A percentile compares a stretch with the other conserved stretches of the same genome.
Evolutionary conservation across 768 basidiomycete species (phyloP).

Genomic region (Boletus barrowsii): DNA sequence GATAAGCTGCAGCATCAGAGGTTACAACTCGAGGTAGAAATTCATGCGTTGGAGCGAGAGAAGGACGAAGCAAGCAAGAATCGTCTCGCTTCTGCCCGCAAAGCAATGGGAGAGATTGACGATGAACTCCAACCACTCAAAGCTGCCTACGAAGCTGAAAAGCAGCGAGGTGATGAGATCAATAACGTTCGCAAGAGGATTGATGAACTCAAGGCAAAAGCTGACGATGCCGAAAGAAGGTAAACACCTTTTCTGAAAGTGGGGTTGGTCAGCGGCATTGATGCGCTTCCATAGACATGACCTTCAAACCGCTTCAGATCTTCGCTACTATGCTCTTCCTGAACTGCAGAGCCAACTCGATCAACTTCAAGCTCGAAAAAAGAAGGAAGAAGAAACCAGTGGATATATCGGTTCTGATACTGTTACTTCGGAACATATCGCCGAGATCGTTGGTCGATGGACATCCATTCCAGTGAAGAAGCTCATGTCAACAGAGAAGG

Average conservation of each 20-base stretch:
- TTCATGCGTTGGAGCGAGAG: constrained; percentile 91
- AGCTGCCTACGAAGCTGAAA: constrained; percentile 85
- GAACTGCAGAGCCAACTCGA: constrained; percentile 76
- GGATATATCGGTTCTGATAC: constrained; percentile 55
- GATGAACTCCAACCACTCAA: constrained; percentile 81
- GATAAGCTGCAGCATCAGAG: constrained; percentile 87
- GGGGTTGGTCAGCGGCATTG: not conserved
- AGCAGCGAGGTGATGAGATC: constrained; percentile 77
- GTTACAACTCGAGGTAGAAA: constrained; percentile 90
- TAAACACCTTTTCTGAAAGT: constrained; percentile 33
- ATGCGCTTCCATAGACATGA: constrained; percentile 47
- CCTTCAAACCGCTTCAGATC: constrained; percentile 76
- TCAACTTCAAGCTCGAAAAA: constrained; percentile 68
- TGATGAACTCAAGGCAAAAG: constrained; percentile 88
- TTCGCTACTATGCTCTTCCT: constrained; percentile 90
- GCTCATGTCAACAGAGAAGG: constrained; percentile 84
- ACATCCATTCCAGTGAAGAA: constrained; percentile 88
- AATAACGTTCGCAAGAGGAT: constrained; percentile 73
- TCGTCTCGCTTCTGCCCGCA: constrained; percentile 67
- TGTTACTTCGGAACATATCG: constrained; percentile 87
- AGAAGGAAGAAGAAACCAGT: constrained; percentile 58
- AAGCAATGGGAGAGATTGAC: constrained; percentile 78
- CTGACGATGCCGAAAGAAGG: constrained; percentile 88
- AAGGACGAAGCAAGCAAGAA: constrained; percentile 89
- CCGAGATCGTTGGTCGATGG: constrained; percentile 92